Conservation (phyloP, 306 rosid genomes). For the Trifolium fragiferum region DNA sequence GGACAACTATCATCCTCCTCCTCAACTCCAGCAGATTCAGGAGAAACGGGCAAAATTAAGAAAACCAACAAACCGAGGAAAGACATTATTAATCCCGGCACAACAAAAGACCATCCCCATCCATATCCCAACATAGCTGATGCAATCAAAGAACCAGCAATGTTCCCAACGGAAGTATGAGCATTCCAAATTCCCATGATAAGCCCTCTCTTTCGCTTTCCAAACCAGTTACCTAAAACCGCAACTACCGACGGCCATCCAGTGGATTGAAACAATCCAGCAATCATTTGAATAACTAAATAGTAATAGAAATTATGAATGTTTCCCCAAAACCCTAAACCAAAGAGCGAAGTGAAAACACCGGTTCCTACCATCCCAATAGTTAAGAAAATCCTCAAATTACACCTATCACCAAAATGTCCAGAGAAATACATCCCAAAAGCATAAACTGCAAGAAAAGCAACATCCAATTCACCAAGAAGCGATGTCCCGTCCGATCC, state of each 20-base stretch:
- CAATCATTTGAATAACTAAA: slow-evolving; percentile 75
- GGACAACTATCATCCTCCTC: slow-evolving; percentile 63
- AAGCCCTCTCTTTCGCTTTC: slow-evolving; percentile 92
- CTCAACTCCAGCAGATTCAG: slow-evolving; percentile 70
- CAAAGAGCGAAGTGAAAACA: slow-evolving; percentile 79
- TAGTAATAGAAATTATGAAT: slow-evolving; percentile 77
- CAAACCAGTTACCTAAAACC: slow-evolving; percentile 95
- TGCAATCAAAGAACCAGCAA: slow-evolving; percentile 85
- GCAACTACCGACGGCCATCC: slow-evolving; percentile 99
- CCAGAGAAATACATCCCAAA: slow-evolving; percentile 98
- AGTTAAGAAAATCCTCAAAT: slow-evolving; percentile 82
- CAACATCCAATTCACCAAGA: slow-evolving; percentile 91
- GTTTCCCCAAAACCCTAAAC: slow-evolving; percentile 85
- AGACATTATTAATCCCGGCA: slow-evolving; percentile 73
- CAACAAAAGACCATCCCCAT: slow-evolving; percentile 98
- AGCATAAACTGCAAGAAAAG: slow-evolving; percentile 87
- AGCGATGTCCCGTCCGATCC: slow-evolving; percentile 78
- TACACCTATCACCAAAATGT: slow-evolving; percentile 79
- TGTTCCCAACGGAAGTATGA: slow-evolving; percentile 94
- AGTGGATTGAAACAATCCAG: slow-evolving; percentile 94
- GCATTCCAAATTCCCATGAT: slow-evolving; percentile 99
- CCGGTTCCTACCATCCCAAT: slow-evolving; percentile 96
- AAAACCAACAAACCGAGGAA: slow-evolving; percentile 70
- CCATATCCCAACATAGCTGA: slow-evolving; percentile 86
- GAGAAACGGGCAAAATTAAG: slow-evolving; percentile 71